phyloP scores from a whole-genome alignment of 345 rosid genomes.

The Acer saccharum region DNA sequence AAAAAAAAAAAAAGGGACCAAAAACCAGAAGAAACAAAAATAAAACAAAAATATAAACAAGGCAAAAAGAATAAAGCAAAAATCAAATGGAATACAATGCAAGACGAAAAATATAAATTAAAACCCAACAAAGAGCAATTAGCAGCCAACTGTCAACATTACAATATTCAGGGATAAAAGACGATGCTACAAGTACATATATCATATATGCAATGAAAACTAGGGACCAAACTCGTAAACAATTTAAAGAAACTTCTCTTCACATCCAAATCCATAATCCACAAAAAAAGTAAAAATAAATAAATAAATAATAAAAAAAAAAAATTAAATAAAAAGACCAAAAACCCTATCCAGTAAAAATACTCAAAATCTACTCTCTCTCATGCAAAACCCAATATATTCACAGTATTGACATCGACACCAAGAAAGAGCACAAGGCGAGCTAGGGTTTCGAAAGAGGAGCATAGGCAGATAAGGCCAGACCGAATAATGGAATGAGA shows the following conservation, averaged over 20 bases:
- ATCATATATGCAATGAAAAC: no score
- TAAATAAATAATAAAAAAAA: no score
- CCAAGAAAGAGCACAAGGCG: neutral
- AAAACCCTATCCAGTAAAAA: no score
- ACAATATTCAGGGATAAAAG: neutral
- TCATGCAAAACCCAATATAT: neutral
- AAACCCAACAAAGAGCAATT: neutral
- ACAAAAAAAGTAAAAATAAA: no score
- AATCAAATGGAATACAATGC: neutral
- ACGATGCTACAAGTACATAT: neutral
- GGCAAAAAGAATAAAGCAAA: neutral
- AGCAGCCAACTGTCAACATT: neutral
- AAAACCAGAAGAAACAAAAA: neutral
- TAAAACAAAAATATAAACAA: no score
- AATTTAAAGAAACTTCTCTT: no score
- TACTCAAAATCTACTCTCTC: neutral
- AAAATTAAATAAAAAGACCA: no score
- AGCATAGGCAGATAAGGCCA: neutral
- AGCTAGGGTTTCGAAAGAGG: slow-evolving; percentile 22
- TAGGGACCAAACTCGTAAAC: no score
- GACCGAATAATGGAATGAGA: no score
- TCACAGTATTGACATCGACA: no score
- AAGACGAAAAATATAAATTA: neutral
- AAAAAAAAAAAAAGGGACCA: no score
- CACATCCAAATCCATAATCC: no score